Conservation (phyloP, 768 basidiomycete genomes). For the Lactarius trivialis region DNA sequence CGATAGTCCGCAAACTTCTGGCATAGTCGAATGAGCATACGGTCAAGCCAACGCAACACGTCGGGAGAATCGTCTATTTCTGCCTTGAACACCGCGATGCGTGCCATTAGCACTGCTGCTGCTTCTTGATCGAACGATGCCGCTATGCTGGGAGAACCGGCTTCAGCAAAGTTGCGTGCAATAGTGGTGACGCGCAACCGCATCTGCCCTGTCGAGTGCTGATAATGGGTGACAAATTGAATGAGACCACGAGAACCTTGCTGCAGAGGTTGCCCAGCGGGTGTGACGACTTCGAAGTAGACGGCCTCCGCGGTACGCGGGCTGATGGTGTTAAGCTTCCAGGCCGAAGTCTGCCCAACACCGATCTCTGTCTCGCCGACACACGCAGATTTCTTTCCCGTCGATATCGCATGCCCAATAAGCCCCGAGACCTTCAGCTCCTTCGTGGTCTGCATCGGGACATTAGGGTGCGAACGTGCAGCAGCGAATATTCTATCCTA, state of each 20-base stretch:
- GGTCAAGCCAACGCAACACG: constrained; percentile 93
- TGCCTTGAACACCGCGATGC: constrained; percentile 98
- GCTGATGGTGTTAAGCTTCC: constrained; percentile 91
- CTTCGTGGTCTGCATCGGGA: constrained; percentile 74
- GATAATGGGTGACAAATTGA: constrained; percentile 98
- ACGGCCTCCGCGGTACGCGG: constrained; percentile 85
- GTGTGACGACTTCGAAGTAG: constrained; percentile 98
- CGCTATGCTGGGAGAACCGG: constrained; percentile 90
- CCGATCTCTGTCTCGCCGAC: constrained; percentile 99
- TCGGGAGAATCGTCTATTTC: constrained; percentile 98
- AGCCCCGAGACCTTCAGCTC: constrained; percentile 97
- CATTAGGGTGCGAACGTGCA: background rate
- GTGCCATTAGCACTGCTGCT: constrained; percentile 94
- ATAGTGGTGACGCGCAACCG: constrained; percentile 96
- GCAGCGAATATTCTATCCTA: constrained; percentile 28
- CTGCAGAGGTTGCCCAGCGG: constrained; percentile 87
- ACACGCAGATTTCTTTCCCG: constrained; percentile 91
- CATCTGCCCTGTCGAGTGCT: constrained; percentile 93
- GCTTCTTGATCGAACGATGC: constrained; percentile 97
- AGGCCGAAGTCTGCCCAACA: constrained; percentile 96
- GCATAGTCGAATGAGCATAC: constrained; percentile 97
- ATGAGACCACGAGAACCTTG: constrained; percentile 90
- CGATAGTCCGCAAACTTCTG: constrained; percentile 99
- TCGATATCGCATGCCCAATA: constrained; percentile 95
- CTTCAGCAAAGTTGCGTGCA: constrained; percentile 95